Base-by-base conservation (phyloP, 2,329 filamentous ascomycete genomes). In the Sporothrix variecibatus region DNA sequence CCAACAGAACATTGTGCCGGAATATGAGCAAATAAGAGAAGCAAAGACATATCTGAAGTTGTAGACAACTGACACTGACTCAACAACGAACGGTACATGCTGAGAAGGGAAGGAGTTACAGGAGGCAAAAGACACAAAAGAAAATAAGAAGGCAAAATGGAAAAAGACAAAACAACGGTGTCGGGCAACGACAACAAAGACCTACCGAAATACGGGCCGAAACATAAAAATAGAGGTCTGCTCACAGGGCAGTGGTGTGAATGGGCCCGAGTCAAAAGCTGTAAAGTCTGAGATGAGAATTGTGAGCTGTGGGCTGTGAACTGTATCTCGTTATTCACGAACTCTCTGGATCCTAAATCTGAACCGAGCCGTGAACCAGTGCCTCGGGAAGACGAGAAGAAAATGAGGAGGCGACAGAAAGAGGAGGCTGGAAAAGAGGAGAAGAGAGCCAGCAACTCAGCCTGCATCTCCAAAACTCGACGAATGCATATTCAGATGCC, bases 11-110 rank as follows among this genome's bases (percentile, higher is more conserved):
- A n/a, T n/a, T n/a, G 51, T 56, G 15, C 23, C 51, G n/a, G 23
- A 56, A n/a, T 26, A 56, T 56, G 51, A 56, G 51, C 51, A 56
- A 56, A 56, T 56, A 56, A 56, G 51, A 53, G 23, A 53, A 53
- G 49, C 5, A n/a, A 20, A 7, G 46, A 51, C 38, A 40, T 5
- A 40, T 40, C 38, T 4, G 20, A 51, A 51, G 12, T 51, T 4
- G 46, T 17, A 17, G 46, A 4, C 12, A 51, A 17, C 15, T 6
- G 46, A 51, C 20, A 56, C 9, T n/a, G n/a, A n/a, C n/a, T n/a
- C 1, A n/a, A 26, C 2, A 26, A 26, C 3, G 28, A 17, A 4
- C 60, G 34, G 60, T 20, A 15, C 17, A 7, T 5, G 60, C 40
- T 4, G 5, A 26, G 11, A 43, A 65, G 17, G 34, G 34, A 64